Conservation (phyloP, 352 stramenopile genomes). For the Elongisporangium undulatum region DNA sequence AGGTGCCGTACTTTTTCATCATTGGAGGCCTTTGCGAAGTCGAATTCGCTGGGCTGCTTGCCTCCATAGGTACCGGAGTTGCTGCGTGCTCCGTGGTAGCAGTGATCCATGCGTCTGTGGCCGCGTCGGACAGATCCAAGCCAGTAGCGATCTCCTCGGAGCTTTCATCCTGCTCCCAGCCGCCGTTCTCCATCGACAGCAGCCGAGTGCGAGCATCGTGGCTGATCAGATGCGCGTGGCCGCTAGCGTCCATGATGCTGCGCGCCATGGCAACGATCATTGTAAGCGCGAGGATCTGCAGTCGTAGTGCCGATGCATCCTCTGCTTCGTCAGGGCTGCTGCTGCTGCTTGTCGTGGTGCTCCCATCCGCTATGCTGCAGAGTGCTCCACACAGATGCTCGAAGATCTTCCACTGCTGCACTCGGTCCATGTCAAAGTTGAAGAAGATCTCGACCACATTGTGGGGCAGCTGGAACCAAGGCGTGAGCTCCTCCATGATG, state of each 20-base stretch:
- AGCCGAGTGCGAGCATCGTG: conserved; percentile 67
- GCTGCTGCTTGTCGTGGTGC: conserved; percentile 11
- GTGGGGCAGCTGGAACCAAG: conserved; percentile 78
- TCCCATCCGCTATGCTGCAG: conserved; percentile 72
- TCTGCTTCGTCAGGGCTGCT: conserved; percentile 26
- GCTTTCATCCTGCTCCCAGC: conserved; percentile 78
- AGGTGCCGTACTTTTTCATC: conserved; percentile 35
- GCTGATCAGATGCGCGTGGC: conserved; percentile 82
- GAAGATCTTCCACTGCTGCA: conserved; percentile 89
- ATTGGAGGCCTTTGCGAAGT: background rate
- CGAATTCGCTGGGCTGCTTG: background rate
- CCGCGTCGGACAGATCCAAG: background rate
- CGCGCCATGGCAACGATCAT: conserved; percentile 72
- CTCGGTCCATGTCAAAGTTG: conserved; percentile 84
- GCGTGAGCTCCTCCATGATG: conserved; percentile 76
- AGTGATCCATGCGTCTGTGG: background rate
- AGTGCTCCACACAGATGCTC: conserved; percentile 75
- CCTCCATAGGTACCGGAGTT: background rate
- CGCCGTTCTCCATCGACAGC: conserved; percentile 80
- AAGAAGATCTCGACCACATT: conserved; percentile 88
- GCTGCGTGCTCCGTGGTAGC: background rate
- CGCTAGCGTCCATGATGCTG: conserved; percentile 86
- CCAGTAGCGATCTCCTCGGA: background rate
- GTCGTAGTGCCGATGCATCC: conserved; percentile 22
- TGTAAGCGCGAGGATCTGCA: conserved; percentile 66